Conservation (phyloP, 2,329 filamentous ascomycete genomes). For the Phoma sp. region DNA sequence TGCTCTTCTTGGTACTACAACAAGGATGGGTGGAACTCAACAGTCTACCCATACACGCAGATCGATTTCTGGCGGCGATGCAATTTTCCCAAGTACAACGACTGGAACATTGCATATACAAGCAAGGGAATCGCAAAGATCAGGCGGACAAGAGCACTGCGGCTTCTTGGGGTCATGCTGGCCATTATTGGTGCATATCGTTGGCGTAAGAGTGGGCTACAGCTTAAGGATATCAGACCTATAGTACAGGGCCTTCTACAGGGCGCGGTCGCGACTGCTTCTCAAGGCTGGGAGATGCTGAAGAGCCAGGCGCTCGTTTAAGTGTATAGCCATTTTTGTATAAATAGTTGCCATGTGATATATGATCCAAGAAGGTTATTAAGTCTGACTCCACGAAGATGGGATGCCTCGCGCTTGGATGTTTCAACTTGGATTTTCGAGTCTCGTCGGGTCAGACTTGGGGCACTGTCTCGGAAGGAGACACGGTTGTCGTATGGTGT, state of each 20-base stretch:
- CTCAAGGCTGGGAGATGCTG: conserved; percentile 10
- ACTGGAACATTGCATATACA: conserved; percentile 62
- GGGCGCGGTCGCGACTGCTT: conserved; percentile 9
- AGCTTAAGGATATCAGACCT: conserved; percentile 26
- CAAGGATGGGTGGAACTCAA: conserved; percentile 83
- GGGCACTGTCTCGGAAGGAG: neutral
- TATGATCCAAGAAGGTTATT: no score
- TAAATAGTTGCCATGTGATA: no score
- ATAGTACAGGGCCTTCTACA: conserved; percentile 20
- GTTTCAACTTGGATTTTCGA: neutral
- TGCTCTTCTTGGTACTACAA: conserved; percentile 70
- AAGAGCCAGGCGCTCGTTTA: conserved; percentile 8
- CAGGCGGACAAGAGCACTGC: conserved; percentile 24
- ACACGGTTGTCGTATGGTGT: conserved; percentile 7
- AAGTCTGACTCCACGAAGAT: no score
- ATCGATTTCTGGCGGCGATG: conserved; percentile 58
- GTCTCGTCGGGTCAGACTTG: no score
- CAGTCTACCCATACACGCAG: conserved; percentile 65
- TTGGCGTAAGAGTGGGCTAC: conserved; percentile 31
- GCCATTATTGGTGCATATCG: conserved; percentile 32
- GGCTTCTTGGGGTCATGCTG: conserved; percentile 26
- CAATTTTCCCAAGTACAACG: conserved; percentile 59
- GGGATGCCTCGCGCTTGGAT: neutral
- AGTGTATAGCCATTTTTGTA: neutral
- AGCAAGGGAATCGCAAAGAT: conserved; percentile 51